Evolutionary conservation across 441 rosid genomes (phyloP), one percentile per base, ranked within the genome.

Genomic region (Pelargonium fulgidum): DNA sequence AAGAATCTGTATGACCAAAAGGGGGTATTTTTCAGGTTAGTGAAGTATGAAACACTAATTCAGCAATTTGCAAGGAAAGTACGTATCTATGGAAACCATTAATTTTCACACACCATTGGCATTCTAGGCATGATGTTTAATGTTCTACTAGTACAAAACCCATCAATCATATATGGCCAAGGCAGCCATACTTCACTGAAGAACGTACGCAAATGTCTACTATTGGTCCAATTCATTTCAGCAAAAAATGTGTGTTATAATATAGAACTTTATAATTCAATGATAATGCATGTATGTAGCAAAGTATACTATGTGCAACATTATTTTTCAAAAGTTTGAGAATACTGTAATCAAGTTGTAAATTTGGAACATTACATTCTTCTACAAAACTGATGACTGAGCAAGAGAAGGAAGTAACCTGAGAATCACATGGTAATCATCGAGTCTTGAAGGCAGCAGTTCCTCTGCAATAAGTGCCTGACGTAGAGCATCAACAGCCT

Each of bases 371-470:
- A 14, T 50, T 50, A n/a, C 7, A n/a, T 50, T 48, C 16, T 13
- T 48, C 16, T 48, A n/a, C 14, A 48, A 48, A 48, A 48, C 56
- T 11, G 62, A 56, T 7, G 13, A 58, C 24, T 36, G 56, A 70
- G 11, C 33, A 42, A 22, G n/a, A 41, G 67, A 47, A 33, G 50
- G 11, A 47, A 74, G 67, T 44, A 73, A 87, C 93, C 96, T 84
- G 77, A 92, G 96, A 86, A 92, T 72, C 81, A 81, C 72, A 64
- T 89, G 98, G 73, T 88, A 89, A 78, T 92, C 98, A 70, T 90
- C 96, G 69, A 87, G 91, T 59, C 72, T 81, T 52, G 82, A 71
- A 0, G 96, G 98, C 67, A 92, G 82, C 24, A 92, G 76, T 67
- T 90, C 91, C 69, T 92, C 96, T 65, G 77, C 68, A 11, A 85